Evolutionary conservation across 2,329 filamentous ascomycete species (phyloP).

Genomic region (Fusarium sp.): DNA sequence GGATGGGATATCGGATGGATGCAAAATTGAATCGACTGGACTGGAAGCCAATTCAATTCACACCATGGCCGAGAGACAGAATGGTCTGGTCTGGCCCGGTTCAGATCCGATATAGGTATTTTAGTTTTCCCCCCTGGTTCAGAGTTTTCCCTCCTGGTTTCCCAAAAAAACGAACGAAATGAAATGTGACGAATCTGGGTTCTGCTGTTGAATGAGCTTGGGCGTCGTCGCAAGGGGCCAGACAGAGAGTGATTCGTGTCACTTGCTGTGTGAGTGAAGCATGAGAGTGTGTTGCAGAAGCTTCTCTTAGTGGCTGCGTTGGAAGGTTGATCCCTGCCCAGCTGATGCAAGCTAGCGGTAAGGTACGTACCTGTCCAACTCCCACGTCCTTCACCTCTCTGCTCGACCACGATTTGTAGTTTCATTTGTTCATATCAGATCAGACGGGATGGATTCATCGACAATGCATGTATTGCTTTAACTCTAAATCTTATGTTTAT

Average conservation of each 20-base stretch:
- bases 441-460: not conserved
- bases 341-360: conserved; percentile 14
- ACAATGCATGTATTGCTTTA: not conserved
- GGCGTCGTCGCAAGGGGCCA: conserved; percentile 15
- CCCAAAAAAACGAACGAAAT: not conserved
- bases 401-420: not conserved
- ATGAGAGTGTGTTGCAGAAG: conserved; percentile 4
- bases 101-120: not conserved
- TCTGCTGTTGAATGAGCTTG: conserved; percentile 3
- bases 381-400: not conserved
- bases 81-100: not conserved
- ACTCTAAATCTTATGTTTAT: not conserved
- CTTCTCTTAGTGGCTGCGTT: conserved; percentile 5
- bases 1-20: conserved; percentile 20
- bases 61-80: conserved; percentile 23
- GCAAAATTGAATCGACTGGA: conserved; percentile 3
- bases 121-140: not conserved
- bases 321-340: conserved; percentile 33
- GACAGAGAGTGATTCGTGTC: conserved; percentile 24
- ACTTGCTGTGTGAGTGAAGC: conserved; percentile 21
- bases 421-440: not conserved
- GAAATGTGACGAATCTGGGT: conserved; percentile 1
- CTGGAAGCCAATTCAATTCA: conserved; percentile 16
- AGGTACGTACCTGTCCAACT: conserved; percentile 9
- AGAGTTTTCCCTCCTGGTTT: not conserved